Conservation (phyloP, 805 yeast species). For the Zygoascus flipseniorum region DNA sequence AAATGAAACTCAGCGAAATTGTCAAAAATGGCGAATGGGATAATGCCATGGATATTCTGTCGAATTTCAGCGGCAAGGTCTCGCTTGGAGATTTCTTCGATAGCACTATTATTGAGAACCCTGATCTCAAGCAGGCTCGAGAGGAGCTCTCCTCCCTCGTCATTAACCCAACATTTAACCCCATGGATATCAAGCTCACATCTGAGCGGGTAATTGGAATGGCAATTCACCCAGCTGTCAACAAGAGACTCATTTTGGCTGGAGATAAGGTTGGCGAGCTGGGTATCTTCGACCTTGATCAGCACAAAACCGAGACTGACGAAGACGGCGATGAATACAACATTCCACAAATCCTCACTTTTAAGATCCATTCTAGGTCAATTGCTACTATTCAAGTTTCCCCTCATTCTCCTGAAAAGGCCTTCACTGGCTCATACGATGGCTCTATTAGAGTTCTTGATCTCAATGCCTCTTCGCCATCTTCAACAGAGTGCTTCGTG, state of each 20-base stretch:
- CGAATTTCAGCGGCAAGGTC: constrained; percentile 20
- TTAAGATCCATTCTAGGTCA: constrained; percentile 69
- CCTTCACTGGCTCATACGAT: constrained; percentile 75
- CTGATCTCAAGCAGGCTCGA: constrained; percentile 41
- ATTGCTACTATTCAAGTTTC: constrained; percentile 57
- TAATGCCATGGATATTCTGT: constrained; percentile 26
- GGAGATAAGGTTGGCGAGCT: constrained; percentile 86
- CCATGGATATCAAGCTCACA: constrained; percentile 57
- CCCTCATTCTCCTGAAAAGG: constrained; percentile 40
- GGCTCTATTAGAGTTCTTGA: constrained; percentile 76
- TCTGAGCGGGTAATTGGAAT: constrained; percentile 67
- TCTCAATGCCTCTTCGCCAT: constrained; percentile 39
- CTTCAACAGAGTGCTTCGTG: constrained; percentile 54
- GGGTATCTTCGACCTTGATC: constrained; percentile 78
- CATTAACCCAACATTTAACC: constrained; percentile 46
- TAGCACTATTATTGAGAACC: constrained; percentile 35
- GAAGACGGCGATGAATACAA: constrained; percentile 28
- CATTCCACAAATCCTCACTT: constrained; percentile 42
- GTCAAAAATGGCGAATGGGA: constrained; percentile 30
- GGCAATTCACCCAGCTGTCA: constrained; percentile 64
- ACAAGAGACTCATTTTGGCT: constrained; percentile 59
- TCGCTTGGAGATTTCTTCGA: constrained; percentile 31
- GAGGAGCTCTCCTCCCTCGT: constrained; percentile 44
- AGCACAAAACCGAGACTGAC: constrained; percentile 28
- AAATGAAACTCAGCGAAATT: constrained; percentile 24